Conservation (phyloP, 2,329 filamentous ascomycete genomes). For the Chaetomium strumarium region DNA sequence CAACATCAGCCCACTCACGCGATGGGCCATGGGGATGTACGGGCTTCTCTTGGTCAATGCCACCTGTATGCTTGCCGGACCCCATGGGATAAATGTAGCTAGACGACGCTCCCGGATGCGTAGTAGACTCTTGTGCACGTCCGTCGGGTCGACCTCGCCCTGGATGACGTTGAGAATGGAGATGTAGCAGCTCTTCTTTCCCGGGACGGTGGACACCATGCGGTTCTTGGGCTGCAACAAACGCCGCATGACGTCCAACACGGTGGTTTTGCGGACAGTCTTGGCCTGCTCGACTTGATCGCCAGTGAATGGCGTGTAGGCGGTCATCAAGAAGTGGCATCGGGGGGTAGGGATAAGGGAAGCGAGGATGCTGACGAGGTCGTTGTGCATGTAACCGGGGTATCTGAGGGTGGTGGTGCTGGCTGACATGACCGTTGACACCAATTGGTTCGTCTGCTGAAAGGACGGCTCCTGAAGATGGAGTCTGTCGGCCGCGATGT, state of each 20-base stretch:
- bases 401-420: conserved; percentile 95
- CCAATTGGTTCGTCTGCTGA: conserved; percentile 94
- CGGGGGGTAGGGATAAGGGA: conserved; percentile 93
- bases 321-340: conserved; percentile 97
- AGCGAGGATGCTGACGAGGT: conserved; percentile 92
- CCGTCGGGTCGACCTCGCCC: conserved; percentile 94
- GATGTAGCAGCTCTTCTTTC: conserved; percentile 98
- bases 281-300: conserved; percentile 96
- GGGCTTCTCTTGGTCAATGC: conserved; percentile 94
- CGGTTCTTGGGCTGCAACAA: conserved; percentile 96
- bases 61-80: conserved; percentile 94
- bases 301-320: conserved; percentile 95
- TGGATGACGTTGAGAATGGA: conserved; percentile 98
- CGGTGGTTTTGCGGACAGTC: conserved; percentile 95
- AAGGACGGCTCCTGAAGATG: conserved; percentile 95
- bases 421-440: conserved; percentile 97
- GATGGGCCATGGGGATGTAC: conserved; percentile 88
- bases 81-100: conserved; percentile 97
- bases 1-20: conserved; percentile 93
- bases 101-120: conserved; percentile 90
- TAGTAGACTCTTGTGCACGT: conserved; percentile 95
- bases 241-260: conserved; percentile 93
- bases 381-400: conserved; percentile 99
- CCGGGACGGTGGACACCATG: conserved; percentile 94
- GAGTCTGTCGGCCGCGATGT: conserved; percentile 88